A percentile compares a stretch with the other conserved stretches of the same genome.
These are phyloP conservation scores for Ogataea parapolymorpha DNA, from an alignment of 805 yeast genomes.

Conservation along the genomic window DNA sequence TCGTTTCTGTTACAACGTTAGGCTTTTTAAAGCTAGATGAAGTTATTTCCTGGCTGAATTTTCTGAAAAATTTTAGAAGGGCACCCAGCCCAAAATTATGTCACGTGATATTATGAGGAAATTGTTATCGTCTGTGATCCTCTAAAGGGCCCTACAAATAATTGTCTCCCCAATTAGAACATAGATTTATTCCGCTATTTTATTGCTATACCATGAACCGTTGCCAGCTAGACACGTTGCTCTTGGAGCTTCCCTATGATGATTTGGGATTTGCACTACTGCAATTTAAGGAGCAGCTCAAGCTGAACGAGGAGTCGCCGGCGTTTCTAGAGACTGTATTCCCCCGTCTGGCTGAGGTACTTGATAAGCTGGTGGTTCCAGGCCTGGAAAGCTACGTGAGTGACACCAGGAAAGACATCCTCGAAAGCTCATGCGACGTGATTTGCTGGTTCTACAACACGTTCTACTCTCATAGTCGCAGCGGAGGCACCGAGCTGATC, in stretches of 20 bases:
- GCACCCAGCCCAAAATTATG: background rate
- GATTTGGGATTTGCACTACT: constrained; percentile 7
- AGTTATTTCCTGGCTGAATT: background rate
- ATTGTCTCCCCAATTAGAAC: constrained; percentile 6
- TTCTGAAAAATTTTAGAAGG: constrained; percentile 11
- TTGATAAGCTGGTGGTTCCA: constrained; percentile 19
- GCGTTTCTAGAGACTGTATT: constrained; percentile 12
- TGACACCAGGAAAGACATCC: background rate
- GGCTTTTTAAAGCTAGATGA: constrained; percentile 79
- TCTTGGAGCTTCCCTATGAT: constrained; percentile 12
- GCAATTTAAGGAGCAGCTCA: constrained; percentile 9
- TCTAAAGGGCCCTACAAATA: background rate
- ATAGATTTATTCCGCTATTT: constrained; percentile 2
- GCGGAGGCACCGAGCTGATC: constrained; percentile 6
- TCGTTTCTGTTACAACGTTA: constrained; percentile 76
- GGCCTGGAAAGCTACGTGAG: constrained; percentile 9
- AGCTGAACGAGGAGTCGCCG: constrained; percentile 11
- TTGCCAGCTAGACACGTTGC: constrained; percentile 9
- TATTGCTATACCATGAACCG: constrained; percentile 6
- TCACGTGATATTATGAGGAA: constrained; percentile 9
- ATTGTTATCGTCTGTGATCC: background rate
- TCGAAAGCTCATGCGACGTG: constrained; percentile 12
- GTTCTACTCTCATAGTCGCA: constrained; percentile 8
- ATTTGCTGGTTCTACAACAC: constrained; percentile 18
- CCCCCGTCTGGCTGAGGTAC: constrained; percentile 10